These are phyloP conservation scores for Leccinum sublutescens DNA, from an alignment of 768 basidiomycete genomes.

Conservation along the genomic window DNA sequence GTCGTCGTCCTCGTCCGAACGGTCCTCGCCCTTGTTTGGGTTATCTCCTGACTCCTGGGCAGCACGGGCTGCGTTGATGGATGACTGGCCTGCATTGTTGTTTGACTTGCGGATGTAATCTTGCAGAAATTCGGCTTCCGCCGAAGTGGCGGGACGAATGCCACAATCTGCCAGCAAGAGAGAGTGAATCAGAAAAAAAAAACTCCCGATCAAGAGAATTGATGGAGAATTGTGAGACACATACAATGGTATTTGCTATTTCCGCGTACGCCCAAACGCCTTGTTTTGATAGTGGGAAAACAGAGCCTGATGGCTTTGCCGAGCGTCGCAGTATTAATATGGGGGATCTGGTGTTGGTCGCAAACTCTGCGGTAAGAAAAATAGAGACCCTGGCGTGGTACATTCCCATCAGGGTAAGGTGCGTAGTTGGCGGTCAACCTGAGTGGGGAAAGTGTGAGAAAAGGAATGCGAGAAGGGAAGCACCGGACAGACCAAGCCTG, in stretches of 20 bases:
- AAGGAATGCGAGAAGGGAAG: conserved; percentile 18
- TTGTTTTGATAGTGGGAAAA: conserved; percentile 93
- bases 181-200: conserved; percentile 29
- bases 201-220: conserved; percentile 29
- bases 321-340: conserved; percentile 94
- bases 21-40: conserved; percentile 59
- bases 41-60: conserved; percentile 70
- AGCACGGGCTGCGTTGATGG: conserved; percentile 69
- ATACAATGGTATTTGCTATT: conserved; percentile 96
- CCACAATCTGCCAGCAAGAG: conserved; percentile 67
- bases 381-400: conserved; percentile 91
- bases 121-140: conserved; percentile 89
- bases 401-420: conserved; percentile 89
- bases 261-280: conserved; percentile 87
- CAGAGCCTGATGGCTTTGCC: conserved; percentile 93
- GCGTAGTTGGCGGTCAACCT: conserved; percentile 91
- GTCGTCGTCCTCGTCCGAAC: conserved; percentile 83
- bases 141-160: conserved; percentile 86
- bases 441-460: conserved; percentile 18
- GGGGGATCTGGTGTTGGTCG: conserved; percentile 89
- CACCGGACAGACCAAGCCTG: conserved; percentile 73
- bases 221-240: conserved; percentile 39
- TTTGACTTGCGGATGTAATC: conserved; percentile 91
- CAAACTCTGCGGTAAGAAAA: conserved; percentile 90
- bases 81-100: conserved; percentile 75